Percentiles rank a stretch among this genome's conserved stretches.
Evolutionary conservation across 495 filamentous ascomycete genomes (phyloP).

Genomic region (Wilcoxina mikolae): DNA sequence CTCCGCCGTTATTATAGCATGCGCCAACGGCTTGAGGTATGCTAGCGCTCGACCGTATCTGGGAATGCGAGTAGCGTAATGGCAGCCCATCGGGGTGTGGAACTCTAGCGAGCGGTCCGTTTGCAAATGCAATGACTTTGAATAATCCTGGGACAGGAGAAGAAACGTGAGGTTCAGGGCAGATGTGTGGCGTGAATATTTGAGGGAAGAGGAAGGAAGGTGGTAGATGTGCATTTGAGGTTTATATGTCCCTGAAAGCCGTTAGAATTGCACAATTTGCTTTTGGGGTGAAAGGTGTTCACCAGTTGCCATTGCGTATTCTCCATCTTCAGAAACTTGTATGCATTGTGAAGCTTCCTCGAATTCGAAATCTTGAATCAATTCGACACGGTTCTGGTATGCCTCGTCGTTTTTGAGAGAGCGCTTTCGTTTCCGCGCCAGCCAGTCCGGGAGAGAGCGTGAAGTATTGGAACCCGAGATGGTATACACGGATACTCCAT

Average conservation of each 20-base stretch:
- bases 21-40: conserved; percentile 72
- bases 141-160: conserved; percentile 83
- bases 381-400: conserved; percentile 81
- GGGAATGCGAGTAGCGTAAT: conserved; percentile 75
- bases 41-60: conserved; percentile 81
- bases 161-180: conserved; percentile 88
- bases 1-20: conserved; percentile 74
- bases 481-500: conserved; percentile 86
- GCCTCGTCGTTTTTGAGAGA: conserved; percentile 87
- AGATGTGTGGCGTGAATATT: conserved; percentile 81
- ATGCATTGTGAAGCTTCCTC: conserved; percentile 95
- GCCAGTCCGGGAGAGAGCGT: conserved; percentile 86
- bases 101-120: conserved; percentile 84
- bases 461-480: conserved; percentile 85
- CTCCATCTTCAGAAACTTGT: conserved; percentile 81
- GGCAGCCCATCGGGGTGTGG: conserved; percentile 77
- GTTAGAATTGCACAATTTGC: not conserved
- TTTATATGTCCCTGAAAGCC: conserved; percentile 60
- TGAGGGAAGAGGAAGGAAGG: conserved; percentile 79
- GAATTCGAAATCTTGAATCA: conserved; percentile 96
- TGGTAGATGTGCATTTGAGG: conserved; percentile 95
- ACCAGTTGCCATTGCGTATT: conserved; percentile 97
- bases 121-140: conserved; percentile 88
- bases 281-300: conserved; percentile 22
- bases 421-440: conserved; percentile 76